A percentile compares a stretch with the other conserved stretches of the same genome.
Conservation (phyloP, 225 moss, liverwort and hornwort species). For the Takakia lepidozioides region DNA sequence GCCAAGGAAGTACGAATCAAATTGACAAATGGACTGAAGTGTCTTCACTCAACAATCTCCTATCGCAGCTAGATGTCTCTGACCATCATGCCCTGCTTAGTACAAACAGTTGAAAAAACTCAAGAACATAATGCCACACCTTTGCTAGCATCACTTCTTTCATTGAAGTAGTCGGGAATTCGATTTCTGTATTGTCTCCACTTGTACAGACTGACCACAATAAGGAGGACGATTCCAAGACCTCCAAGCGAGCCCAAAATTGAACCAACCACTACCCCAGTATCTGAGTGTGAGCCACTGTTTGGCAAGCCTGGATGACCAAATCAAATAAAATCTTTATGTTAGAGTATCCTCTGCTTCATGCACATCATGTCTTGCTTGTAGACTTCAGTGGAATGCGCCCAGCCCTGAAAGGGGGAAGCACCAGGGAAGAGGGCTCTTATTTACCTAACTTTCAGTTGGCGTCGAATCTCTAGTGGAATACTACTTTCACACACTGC, state of each 20-base stretch:
- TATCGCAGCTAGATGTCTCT: no score
- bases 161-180: slow-evolving; percentile 1
- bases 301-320: neutral
- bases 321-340: neutral
- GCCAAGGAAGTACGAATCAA: no score
- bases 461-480: no score
- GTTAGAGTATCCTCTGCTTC: neutral
- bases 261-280: neutral
- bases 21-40: no score
- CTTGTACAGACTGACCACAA: neutral
- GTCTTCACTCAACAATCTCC: no score
- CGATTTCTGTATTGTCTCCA: neutral
- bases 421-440: no score
- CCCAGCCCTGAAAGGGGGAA: neutral
- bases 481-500: no score
- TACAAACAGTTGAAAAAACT: no score
- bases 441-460: no score
- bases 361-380: neutral
- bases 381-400: neutral
- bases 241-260: neutral
- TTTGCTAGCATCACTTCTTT: neutral
- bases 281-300: neutral
- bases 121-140: neutral
- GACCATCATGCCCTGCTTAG: no score
- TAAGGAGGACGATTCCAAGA: neutral